Conservation (phyloP, 345 rosid genomes). For the Hibiscus trionum region DNA sequence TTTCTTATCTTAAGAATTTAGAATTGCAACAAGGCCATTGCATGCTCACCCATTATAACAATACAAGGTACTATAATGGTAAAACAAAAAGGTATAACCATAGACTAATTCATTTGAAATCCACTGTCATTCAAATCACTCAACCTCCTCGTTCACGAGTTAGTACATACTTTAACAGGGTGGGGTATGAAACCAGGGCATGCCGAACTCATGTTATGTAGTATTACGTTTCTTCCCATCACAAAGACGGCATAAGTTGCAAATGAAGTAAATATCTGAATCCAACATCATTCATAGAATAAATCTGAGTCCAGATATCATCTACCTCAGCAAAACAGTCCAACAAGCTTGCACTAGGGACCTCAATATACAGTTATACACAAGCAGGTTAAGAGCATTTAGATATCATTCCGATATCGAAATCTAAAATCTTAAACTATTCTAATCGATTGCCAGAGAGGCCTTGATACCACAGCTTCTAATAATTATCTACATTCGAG, state of each 20-base stretch:
- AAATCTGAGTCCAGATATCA: neutral
- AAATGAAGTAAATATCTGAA: neutral
- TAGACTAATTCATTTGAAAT: neutral
- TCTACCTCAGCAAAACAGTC: neutral
- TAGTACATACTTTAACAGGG: neutral
- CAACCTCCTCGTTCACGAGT: neutral
- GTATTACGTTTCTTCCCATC: neutral
- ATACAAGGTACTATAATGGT: neutral
- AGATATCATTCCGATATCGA: neutral
- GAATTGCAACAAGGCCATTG: neutral
- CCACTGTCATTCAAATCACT: neutral
- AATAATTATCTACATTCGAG: neutral
- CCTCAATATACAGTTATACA: neutral
- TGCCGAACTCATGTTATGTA: neutral
- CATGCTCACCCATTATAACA: neutral
- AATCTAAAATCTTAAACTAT: neutral
- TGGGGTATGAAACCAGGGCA: neutral
- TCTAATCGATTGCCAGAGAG: neutral
- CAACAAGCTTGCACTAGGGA: neutral
- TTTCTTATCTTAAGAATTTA: neutral
- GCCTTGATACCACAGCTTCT: neutral
- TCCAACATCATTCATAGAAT: neutral
- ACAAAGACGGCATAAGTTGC: neutral
- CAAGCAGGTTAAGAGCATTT: neutral
- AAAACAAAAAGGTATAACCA: neutral